A percentile compares a stretch with the other conserved stretches of the same genome.
phyloP scores from a whole-genome alignment of 208 protist species.

The Crithidia acanthocephali region DNA sequence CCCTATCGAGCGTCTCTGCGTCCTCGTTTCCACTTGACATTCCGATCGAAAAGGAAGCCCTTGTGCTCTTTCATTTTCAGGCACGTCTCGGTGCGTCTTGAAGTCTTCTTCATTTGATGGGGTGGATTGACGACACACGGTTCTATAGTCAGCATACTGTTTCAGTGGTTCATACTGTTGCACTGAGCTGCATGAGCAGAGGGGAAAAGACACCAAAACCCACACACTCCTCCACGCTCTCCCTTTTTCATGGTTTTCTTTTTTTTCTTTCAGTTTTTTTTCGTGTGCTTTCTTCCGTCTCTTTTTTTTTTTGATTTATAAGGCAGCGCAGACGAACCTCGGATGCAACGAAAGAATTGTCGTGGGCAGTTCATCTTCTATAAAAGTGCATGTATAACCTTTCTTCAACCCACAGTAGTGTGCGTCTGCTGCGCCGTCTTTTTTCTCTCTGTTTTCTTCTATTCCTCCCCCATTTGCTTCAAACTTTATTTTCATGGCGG shows the following conservation, averaged over 20 bases:
- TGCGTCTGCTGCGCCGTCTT: background rate
- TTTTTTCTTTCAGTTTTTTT: conserved; percentile 1
- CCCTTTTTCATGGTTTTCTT: background rate
- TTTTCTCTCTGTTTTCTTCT: conserved; percentile 5
- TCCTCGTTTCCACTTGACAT: background rate
- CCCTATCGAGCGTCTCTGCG: background rate
- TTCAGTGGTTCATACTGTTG: no score
- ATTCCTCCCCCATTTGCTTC: background rate
- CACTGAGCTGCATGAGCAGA: no score
- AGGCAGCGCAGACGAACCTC: background rate
- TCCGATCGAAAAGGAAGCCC: no score
- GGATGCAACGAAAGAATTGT: background rate
- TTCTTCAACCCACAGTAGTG: no score
- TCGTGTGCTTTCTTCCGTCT: conserved; percentile 1
- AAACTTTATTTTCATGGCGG: background rate
- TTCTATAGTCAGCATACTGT: no score
- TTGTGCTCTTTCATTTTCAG: no score
- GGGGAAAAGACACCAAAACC: no score
- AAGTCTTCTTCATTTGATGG: no score
- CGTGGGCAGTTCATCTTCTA: conserved; percentile 3
- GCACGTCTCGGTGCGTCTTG: no score
- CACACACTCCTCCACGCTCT: no score
- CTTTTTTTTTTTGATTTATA: background rate
- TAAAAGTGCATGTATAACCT: conserved; percentile 7
- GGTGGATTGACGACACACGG: no score